Conservation (phyloP, 805 yeast genomes). For the Candida golubevii region DNA sequence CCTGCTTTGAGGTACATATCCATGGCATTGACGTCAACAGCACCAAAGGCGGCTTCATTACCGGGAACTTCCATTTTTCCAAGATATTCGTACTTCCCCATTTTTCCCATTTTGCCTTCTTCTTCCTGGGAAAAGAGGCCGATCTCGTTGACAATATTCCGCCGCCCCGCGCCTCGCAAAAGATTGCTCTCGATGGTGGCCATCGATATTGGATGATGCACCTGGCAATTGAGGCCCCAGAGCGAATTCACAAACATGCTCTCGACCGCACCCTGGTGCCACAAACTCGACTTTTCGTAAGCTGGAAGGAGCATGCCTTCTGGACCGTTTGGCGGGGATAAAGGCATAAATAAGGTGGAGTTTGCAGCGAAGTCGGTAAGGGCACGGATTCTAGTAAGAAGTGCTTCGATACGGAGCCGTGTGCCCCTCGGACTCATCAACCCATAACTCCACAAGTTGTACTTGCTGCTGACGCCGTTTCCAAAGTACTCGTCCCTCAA, state of each 20-base stretch:
- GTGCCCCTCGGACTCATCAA: slow-evolving; percentile 10
- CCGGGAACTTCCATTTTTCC: too few relatives aligned
- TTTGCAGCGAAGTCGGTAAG: slow-evolving; percentile 42
- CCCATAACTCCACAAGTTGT: slow-evolving; percentile 35
- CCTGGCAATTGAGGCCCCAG: slow-evolving; percentile 45
- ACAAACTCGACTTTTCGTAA: slow-evolving; percentile 24
- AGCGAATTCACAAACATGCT: slow-evolving; percentile 32
- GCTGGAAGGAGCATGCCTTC: slow-evolving; percentile 3
- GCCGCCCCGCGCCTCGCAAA: slow-evolving; percentile 36
- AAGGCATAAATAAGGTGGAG: slow-evolving; percentile 56
- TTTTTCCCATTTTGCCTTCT: not conserved
- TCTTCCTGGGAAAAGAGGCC: slow-evolving; percentile 6
- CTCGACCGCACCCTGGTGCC: slow-evolving; percentile 38
- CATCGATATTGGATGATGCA: slow-evolving; percentile 34
- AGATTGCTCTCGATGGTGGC: slow-evolving; percentile 40
- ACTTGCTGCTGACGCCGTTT: slow-evolving; percentile 30
- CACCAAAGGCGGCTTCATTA: slow-evolving; percentile 6
- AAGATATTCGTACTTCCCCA: too few relatives aligned
- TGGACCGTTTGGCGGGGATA: slow-evolving; percentile 23
- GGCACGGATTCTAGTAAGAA: slow-evolving; percentile 41
- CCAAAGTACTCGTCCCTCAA: slow-evolving; percentile 66
- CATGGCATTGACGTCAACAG: slow-evolving; percentile 15
- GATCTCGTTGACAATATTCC: slow-evolving; percentile 47
- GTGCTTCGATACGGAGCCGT: slow-evolving; percentile 11
- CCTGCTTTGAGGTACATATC: slow-evolving; percentile 12